Evolutionary conservation across 345 rosid species (phyloP), one percentile per base, ranked within the genome.

Genomic region (Dipteronia dyeriana): DNA sequence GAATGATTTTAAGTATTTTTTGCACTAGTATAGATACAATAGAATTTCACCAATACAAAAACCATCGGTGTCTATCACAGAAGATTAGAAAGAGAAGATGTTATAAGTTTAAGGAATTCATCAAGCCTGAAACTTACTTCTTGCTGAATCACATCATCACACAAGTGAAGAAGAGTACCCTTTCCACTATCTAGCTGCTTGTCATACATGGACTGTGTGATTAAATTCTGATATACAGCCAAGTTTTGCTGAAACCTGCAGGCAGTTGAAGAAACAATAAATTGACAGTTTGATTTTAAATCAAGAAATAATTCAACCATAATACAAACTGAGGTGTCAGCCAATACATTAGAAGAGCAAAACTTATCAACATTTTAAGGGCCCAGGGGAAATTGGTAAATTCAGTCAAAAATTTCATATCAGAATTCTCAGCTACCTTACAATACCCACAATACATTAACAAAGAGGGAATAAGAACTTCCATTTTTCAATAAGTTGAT

Each of bases 121-220:
- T 13, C 47, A 59, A 69, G 47, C 51, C n/a, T 16, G 31, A 45
- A 59, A 86, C 91, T 80, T 84, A 96, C 99, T 90, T 96, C 99
- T 88, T 96, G 98, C 76, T 96, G 99, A 85, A 96, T 91, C 70
- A 94, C 99, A 72, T 96, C 98, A 74, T 96, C 99, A 43, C 99
- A 96, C 79, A 96, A 83, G 83, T 96, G 99, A 78, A 96, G 89
- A 63, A 96, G 93, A 20, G 99, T 96, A 63, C 99, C 99, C 86
- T 66, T 91, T 79, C 99, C 99, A 80, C 99, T 96, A 79, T 94
- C 99, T 51, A 96, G 89, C 76, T 94, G 99, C 79, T 96, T 96
- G 81, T 96, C 97, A 78, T 94, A 96, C 97, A 94, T 91, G 70
- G 98, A 96, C 81, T 91, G 94, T 4, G 97, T 94, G 65, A 96